Base-by-base conservation (phyloP, 78 protist species). In the Speleostelium caveatum region DNA sequence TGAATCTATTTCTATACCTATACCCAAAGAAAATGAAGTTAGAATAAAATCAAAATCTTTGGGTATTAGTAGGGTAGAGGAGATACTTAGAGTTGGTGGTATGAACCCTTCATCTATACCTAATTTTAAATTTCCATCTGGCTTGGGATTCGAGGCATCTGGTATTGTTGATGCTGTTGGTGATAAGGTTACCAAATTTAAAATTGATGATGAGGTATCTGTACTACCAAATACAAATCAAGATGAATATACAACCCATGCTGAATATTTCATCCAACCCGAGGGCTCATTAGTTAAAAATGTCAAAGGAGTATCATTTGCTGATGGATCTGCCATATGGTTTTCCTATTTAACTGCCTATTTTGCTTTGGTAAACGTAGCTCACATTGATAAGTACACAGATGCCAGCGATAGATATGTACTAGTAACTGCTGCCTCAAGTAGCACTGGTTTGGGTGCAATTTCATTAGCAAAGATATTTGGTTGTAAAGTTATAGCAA, bases 131-230 rank as follows among this genome's bases (percentile, higher is more conserved):
- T 65, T 36, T 38, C 72, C 72, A 35, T 22, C 24, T 65, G 28
- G 22, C 21, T 36, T n/a, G 19, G 72, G 72, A 33, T 65, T 65
- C 22, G 72, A 65, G 22, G 39, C 53, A 5, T 35, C 72, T 30
- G 72, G 72, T 19, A 38, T 65, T 35, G 32, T 65, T 19, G 72
- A 65, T 16, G 24, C 32, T 65, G 26, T 38, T 6, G 32, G 17
- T 65, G 53, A 38, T 5, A 21, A 35, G 22, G 22, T 35, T 30
- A 17, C 22, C 6, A 65, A 36, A 21, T 77, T 77, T 0, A 77
- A 77, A 32, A 59, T 63, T 51, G 87, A 74, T 65, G 87, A 77
- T 35, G 30, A 35, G 33, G 87, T 77, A 26, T 30, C 73, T 35
- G 45, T 63, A 6, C 5, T 77, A 1, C n/a, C 33, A 8, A 63